Base-by-base conservation (phyloP, 352 stramenopile genomes). In the Aphanomyces cochlioides region DNA sequence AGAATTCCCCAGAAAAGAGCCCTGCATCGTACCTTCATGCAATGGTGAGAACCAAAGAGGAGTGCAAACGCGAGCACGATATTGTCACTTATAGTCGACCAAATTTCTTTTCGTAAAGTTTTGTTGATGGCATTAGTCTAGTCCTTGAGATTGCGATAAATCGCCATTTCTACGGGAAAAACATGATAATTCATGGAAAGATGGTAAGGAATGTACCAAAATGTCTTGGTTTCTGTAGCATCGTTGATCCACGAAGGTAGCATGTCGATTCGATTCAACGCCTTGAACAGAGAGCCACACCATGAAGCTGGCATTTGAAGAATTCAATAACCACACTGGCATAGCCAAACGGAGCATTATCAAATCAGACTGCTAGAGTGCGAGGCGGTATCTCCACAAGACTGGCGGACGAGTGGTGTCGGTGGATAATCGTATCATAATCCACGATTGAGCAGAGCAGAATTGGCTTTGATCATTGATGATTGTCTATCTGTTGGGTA, bases 291-390 rank as follows among this genome's bases (percentile, higher is more conserved):
- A 76, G 6, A 90, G 79, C 47, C 90, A 82, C 2, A 94, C 65
- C 7, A 94, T 83, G 81, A 91, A 91, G 74, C 92, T 81, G 2
- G 84, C 85, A 21, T n/a, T 74, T 74, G 3, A 72, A 73, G 66
- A 93, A 76, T 13, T 90, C 82, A 21, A 68, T 75, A 0, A 66
- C 85, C 81, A 79, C 7, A 91, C 81, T 4, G 84, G 84, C 19
- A 94, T 74, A 45, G 83, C 84, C 81, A 94, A 90, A 36, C 86
- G 86, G 61, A 94, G 92, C 41, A 85, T 92, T 66, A 94, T 90
- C 45, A 92, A 94, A 48, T 92, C 92, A 73, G 89, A 87, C 45
- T 92, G 86, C 66, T 89, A 41, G 37, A 94, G 72, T 61, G 87
- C 84, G 64, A 94, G 78, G 34, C 90, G 88, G 74, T 92, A 92